Conservation (phyloP, 1,284 basidiomycete species). For the Leccinum fallax region DNA sequence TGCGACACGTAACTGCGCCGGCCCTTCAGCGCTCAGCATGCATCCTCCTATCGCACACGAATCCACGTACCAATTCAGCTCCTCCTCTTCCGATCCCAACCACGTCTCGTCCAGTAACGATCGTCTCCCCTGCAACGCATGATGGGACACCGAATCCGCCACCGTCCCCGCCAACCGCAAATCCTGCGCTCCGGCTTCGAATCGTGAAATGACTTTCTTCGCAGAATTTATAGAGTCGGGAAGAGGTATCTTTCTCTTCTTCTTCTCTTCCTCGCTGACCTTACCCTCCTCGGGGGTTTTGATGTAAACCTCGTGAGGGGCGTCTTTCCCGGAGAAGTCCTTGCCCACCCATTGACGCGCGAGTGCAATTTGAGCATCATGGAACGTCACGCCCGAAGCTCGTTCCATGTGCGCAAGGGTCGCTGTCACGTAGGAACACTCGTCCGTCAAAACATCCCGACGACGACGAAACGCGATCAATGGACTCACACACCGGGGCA, state of each 20-base stretch:
- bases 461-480: neutral
- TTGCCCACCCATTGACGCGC: constrained; percentile 79
- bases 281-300: constrained; percentile 49
- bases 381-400: constrained; percentile 77
- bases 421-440: constrained; percentile 32
- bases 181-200: constrained; percentile 62
- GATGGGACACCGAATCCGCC: constrained; percentile 77
- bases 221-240: constrained; percentile 67
- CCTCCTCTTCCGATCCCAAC: constrained; percentile 82
- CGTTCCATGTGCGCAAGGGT: constrained; percentile 68
- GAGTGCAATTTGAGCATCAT: constrained; percentile 85
- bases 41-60: constrained; percentile 4
- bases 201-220: constrained; percentile 59
- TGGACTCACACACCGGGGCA: constrained; percentile 59
- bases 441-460: constrained; percentile 9
- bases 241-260: constrained; percentile 64
- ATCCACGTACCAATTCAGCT: constrained; percentile 67
- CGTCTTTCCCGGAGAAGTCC: constrained; percentile 40
- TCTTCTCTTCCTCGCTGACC: constrained; percentile 50
- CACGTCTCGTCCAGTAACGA: constrained; percentile 73
- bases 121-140: constrained; percentile 66
- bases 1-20: constrained; percentile 73
- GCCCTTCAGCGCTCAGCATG: constrained; percentile 2
- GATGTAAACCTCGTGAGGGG: constrained; percentile 55
- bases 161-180: constrained; percentile 62